Conservation (phyloP, 2,329 filamentous ascomycete genomes). For the Calonectria henricotiae region DNA sequence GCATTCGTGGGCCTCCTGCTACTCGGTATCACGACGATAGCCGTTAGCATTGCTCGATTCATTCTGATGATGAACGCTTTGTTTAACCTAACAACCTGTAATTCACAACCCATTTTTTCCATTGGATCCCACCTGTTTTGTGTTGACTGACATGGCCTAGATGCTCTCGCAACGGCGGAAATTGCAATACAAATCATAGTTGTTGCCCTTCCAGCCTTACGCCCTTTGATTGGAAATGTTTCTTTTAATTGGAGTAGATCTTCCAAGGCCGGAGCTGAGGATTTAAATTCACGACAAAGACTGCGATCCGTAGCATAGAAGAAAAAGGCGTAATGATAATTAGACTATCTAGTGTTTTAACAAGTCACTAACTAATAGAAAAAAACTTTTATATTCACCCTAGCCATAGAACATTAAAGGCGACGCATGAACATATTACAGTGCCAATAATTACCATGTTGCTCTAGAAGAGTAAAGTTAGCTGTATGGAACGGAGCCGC, state of each 20-base stretch:
- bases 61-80: not conserved
- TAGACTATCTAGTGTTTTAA: too few species aligned
- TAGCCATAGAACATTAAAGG: too few species aligned
- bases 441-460: too few species aligned
- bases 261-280: not conserved
- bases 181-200: slow-evolving; percentile 9
- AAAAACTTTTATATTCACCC: too few species aligned
- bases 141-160: not conserved
- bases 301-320: not conserved
- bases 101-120: not conserved
- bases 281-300: not conserved
- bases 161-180: not conserved
- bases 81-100: not conserved
- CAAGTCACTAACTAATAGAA: too few species aligned
- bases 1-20: not conserved
- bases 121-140: not conserved
- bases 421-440: too few species aligned
- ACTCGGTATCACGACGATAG: not conserved
- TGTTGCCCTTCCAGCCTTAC: slow-evolving; percentile 4
- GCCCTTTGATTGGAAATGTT: not conserved
- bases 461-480: too few species aligned
- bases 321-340: not conserved
- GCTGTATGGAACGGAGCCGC: too few species aligned
- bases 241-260: not conserved
- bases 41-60: not conserved